Base-by-base conservation (phyloP, 2,329 filamentous ascomycete genomes). In the Talaromyces sp. region DNA sequence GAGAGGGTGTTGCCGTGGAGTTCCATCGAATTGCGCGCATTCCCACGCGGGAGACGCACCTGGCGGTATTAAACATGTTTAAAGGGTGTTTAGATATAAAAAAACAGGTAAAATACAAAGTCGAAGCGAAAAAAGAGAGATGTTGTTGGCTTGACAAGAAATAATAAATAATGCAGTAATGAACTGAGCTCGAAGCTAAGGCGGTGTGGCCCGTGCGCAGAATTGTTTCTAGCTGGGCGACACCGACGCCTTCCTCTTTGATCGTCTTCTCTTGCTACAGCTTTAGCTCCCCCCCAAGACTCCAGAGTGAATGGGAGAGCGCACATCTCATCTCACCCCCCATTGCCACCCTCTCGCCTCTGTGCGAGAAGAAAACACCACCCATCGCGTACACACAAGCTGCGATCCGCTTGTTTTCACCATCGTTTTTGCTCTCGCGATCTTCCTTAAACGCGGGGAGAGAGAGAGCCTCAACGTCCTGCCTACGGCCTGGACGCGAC, bases 1-100 rank as follows among this genome's bases (percentile, higher is more conserved):
- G 58, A 48, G 70, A 63, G 24, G 72, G 68, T 35, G 68, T 65
- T 21, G 68, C 66, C 21, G 75, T 76, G 26, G 77, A 78, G 61
- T 73, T 76, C 71, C 72, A 77, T 65, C 77, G 72, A 38, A 73
- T 66, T 58, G 68, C 64, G 54, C 68, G 67, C 54, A 72, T 54
- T 41, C 65, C 66, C 50, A 69, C 46, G 19, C 69, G 69, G 24
- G 69, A 51, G 32, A 69, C 64, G 52, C 71, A 63, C 62, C 73
- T 67, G 57, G 70, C n/a, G 52, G 65, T 57, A 29, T 65, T 67
- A 56, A 76, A 69, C 75, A 77, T 77, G 21, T 51, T 8, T 17
- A 32, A 19, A 35, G 41, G n/a, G 6, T 14, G 41, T 3, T 21
- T 7, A 21, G 3, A 3, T 26, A 29, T 46, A 53, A 56, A 31